Evolutionary conservation across 495 filamentous ascomycete genomes (phyloP), one percentile per base, ranked within the genome.

Genomic region (Pseudomonodictys pantanalensis): DNA sequence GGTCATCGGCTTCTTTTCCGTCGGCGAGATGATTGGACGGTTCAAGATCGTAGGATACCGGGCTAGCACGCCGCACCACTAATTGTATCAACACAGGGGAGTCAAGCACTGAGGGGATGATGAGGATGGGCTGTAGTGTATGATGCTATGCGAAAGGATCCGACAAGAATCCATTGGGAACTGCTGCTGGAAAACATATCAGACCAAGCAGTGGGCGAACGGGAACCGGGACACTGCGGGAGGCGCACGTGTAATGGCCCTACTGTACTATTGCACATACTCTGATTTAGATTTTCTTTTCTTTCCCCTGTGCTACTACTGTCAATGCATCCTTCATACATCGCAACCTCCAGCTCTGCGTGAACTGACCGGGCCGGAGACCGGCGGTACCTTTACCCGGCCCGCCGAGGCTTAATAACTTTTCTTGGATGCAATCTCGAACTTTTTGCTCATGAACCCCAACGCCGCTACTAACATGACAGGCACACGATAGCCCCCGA

Each of bases 21-120:
- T 99, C 22, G 93, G 93, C 56, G 91, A 97, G 82, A 97, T 99
- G 76, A 87, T 97, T 64, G 93, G 93, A 56, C 80, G 92, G 56
- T 79, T 91, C 75, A 96, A 97, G 85, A 71, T 99, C 60, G 78
- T 99, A 68, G 93, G 93, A 60, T 99, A 97, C 79, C 50, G 71
- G 30, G 60, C 64, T 8, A 66, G 26, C 24, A 64, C 33, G 35
- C 65, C 70, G 23, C 71, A 73, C 44, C 64, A 69, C 45, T 68
- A 68, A 50, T 43, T 56, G 45, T 26, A 50, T 3, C 12, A 29
- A 56, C 29, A 22, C 17, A 1, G 29, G 39, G 32, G 22, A 15
- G 20, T 55, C n/a, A 45, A n/a, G 4, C 15, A 41, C 20, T n/a
- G 15, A 3, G n/a, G 50, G 32, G 23, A 41, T 15, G 8, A 17